phyloP scores from a whole-genome alignment of 495 filamentous ascomycete species.

The Neurospora discreta region DNA sequence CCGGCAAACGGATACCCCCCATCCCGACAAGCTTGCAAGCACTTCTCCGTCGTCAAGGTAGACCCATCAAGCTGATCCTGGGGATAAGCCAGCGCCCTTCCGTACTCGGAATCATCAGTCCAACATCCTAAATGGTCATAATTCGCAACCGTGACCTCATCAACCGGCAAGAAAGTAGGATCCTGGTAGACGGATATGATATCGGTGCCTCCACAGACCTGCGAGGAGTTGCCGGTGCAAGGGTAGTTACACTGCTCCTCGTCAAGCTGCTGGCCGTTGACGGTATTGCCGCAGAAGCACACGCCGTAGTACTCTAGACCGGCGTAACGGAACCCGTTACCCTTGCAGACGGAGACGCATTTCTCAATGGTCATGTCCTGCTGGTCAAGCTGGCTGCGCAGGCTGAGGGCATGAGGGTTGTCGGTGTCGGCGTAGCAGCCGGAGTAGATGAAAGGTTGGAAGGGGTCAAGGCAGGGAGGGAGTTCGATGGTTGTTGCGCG shows the following conservation, averaged over 20 bases:
- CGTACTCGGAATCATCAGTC: constrained; percentile 35
- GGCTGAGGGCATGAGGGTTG: constrained; percentile 26
- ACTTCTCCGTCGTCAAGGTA: constrained; percentile 33
- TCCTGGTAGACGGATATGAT: constrained; percentile 40
- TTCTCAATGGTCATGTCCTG: constrained; percentile 40
- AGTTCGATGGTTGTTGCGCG: constrained; percentile 27
- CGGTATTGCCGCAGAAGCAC: constrained; percentile 42
- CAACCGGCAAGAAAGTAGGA: constrained; percentile 36
- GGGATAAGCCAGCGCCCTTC: constrained; percentile 39
- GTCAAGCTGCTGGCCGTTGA: constrained; percentile 20
- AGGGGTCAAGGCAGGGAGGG: constrained; percentile 30
- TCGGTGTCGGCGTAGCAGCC: constrained; percentile 39
- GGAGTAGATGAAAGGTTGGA: constrained; percentile 38
- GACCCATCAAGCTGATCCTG: constrained; percentile 26
- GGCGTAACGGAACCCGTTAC: constrained; percentile 43
- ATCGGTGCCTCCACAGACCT: constrained; percentile 39
- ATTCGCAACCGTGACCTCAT: constrained; percentile 29
- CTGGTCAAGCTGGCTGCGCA: constrained; percentile 23
- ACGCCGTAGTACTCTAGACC: constrained; percentile 44
- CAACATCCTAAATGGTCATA: constrained; percentile 45
- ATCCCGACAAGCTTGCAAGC: constrained; percentile 33
- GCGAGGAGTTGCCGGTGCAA: constrained; percentile 33
- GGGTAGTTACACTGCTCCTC: constrained; percentile 33
- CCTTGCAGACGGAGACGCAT: constrained; percentile 44
- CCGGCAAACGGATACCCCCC: constrained; percentile 41